These are phyloP conservation scores for Lotmaria passim DNA, from an alignment of 208 protist genomes.

Conservation along the genomic window DNA sequence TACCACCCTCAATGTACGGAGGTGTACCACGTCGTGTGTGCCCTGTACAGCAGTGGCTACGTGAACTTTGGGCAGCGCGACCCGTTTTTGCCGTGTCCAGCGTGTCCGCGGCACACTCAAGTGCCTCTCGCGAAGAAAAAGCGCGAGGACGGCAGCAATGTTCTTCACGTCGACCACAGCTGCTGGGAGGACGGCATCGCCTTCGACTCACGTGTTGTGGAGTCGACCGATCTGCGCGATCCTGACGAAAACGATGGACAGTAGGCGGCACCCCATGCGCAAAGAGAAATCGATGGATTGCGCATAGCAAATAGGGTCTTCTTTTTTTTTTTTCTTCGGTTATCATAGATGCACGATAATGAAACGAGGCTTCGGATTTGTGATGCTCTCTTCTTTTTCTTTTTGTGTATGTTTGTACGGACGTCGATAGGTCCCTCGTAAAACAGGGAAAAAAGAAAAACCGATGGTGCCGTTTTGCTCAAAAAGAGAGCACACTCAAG, in stretches of 20 bases:
- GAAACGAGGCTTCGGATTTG: too few relatives aligned
- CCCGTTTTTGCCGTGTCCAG: conserved; percentile 77
- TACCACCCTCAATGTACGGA: conserved; percentile 89
- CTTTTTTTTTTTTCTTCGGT: not conserved
- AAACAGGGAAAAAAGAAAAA: not conserved
- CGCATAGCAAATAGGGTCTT: too few relatives aligned
- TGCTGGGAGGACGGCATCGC: conserved; percentile 83
- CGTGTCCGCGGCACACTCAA: conserved; percentile 83
- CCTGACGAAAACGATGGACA: conserved; percentile 80
- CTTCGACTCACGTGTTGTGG: conserved; percentile 85
- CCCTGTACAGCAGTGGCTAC: conserved; percentile 79
- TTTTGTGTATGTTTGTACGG: too few relatives aligned
- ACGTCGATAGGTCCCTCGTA: too few relatives aligned
- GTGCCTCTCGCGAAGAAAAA: conserved; percentile 41
- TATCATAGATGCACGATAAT: not conserved
- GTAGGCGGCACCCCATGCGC: too few relatives aligned
- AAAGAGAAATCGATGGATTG: too few relatives aligned
- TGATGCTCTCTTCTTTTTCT: not conserved
- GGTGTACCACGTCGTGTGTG: conserved; percentile 82
- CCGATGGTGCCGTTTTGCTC: not conserved
- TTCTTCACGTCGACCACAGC: conserved; percentile 54
- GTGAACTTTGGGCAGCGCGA: conserved; percentile 90
- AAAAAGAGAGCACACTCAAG: not conserved
- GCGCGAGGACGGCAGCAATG: conserved; percentile 17
- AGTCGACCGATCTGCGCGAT: conserved; percentile 78